These are phyloP conservation scores for Brettanomyces nanus DNA, from an alignment of 805 yeast genomes.

Conservation along the genomic window DNA sequence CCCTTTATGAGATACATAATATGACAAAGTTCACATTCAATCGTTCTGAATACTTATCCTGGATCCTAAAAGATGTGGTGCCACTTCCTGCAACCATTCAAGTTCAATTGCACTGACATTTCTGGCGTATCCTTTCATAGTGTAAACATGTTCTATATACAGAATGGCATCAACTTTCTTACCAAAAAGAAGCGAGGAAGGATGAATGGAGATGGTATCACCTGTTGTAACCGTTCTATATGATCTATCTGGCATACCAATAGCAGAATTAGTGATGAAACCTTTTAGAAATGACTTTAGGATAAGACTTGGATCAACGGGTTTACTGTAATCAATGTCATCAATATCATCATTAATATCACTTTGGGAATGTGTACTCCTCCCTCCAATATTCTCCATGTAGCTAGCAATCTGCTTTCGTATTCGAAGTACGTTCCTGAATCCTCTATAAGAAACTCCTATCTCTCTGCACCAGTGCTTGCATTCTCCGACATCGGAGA, in stretches of 20 bases:
- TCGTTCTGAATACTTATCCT: constrained; percentile 1
- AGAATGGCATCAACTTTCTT: constrained; percentile 75
- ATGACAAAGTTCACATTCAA: too few species aligned
- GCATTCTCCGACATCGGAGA: constrained; percentile 44
- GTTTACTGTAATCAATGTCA: constrained; percentile 22
- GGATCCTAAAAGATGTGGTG: constrained; percentile 51
- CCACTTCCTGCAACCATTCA: constrained; percentile 79
- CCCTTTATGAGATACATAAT: too few species aligned
- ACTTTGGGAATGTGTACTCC: constrained; percentile 23
- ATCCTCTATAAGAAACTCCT: constrained; percentile 69
- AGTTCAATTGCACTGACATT: constrained; percentile 75
- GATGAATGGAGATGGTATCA: constrained; percentile 81
- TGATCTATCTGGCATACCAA: constrained; percentile 91
- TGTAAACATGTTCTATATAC: constrained; percentile 91
- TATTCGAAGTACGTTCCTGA: constrained; percentile 67
- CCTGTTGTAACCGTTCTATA: constrained; percentile 81
- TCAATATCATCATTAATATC: constrained; percentile 16
- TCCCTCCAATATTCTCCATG: constrained; percentile 38
- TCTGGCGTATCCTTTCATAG: constrained; percentile 89
- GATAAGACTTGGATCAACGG: constrained; percentile 47
- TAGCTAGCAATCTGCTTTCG: constrained; percentile 69
- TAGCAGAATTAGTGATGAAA: constrained; percentile 79
- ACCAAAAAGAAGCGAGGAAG: constrained; percentile 84
- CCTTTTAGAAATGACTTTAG: constrained; percentile 80
- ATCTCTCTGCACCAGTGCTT: constrained; percentile 79